A percentile compares a stretch with the other conserved stretches of the same genome.
Conservation (phyloP, 2,329 filamentous ascomycete species). For the Colletotrichum salicis region DNA sequence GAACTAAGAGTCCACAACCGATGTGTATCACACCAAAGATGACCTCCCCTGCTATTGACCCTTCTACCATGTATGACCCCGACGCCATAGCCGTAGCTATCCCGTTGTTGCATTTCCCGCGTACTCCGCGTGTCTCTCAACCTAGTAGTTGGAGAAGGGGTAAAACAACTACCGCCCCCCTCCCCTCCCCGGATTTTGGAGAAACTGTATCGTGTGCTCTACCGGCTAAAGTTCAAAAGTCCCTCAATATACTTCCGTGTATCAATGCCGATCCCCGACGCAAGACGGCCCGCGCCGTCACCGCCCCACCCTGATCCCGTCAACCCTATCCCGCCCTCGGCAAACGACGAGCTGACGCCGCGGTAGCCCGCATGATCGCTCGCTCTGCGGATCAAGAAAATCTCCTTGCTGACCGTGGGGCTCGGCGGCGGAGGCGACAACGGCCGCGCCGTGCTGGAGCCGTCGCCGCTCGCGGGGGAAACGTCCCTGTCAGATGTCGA, state of each 20-base stretch:
- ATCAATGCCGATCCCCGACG: constrained; percentile 81
- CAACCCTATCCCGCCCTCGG: constrained; percentile 51
- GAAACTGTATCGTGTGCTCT: constrained; percentile 5
- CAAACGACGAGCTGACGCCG: constrained; percentile 46
- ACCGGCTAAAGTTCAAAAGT: constrained; percentile 70
- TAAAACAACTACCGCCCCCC: too few species aligned
- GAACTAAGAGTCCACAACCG: not conserved
- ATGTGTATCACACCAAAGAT: not conserved
- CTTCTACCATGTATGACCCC: not conserved
- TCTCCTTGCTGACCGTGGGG: constrained; percentile 61
- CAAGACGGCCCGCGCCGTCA: constrained; percentile 69
- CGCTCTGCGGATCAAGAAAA: constrained; percentile 69
- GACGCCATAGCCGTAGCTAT: not conserved
- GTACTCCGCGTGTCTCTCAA: not conserved
- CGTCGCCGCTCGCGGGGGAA: constrained; percentile 9
- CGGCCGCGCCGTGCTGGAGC: constrained; percentile 8
- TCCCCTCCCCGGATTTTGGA: too few species aligned
- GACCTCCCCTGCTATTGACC: not conserved
- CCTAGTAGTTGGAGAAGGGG: not conserved
- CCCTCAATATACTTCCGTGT: constrained; percentile 80
- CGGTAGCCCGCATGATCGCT: constrained; percentile 63
- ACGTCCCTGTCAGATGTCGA: constrained; percentile 5
- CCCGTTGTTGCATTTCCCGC: not conserved
- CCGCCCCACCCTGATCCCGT: constrained; percentile 52
- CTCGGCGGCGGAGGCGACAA: not conserved